A percentile compares a stretch with the other conserved stretches of the same genome.
These are phyloP conservation scores for Collybia nuda DNA, from an alignment of 768 basidiomycete genomes.

Conservation along the genomic window DNA sequence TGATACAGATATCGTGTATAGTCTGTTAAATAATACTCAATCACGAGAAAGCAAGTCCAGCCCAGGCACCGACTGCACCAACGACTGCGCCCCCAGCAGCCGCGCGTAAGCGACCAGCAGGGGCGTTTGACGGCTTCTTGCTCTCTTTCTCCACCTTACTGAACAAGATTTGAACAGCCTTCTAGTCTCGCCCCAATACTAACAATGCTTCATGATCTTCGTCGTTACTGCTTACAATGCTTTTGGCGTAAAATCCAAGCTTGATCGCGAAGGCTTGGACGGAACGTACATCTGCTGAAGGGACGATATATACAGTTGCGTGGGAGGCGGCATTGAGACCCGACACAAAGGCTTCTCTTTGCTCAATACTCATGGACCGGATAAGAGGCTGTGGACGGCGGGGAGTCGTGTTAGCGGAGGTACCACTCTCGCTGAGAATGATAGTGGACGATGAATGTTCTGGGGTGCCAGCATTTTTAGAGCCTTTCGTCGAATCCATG, in stretches of 20 bases:
- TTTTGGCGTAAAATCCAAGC: slow-evolving; percentile 42
- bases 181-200: slow-evolving; percentile 51
- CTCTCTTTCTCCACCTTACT: slow-evolving; percentile 30
- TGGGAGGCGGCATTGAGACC: slow-evolving; percentile 39
- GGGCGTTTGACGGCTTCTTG: slow-evolving; percentile 11
- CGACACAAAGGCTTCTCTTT: slow-evolving; percentile 51
- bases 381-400: slow-evolving; percentile 25
- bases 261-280: slow-evolving; percentile 40
- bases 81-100: slow-evolving; percentile 60
- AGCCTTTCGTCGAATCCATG: slow-evolving; percentile 17
- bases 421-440: not conserved
- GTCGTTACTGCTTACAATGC: slow-evolving; percentile 35
- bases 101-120: slow-evolving; percentile 27
- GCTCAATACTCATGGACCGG: slow-evolving; percentile 51
- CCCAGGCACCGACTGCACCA: slow-evolving; percentile 60
- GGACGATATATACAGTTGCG: slow-evolving; percentile 51
- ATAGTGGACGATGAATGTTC: slow-evolving; percentile 1
- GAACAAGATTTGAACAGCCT: slow-evolving; percentile 40
- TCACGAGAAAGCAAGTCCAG: slow-evolving; percentile 53
- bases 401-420: slow-evolving; percentile 13
- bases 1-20: no score
- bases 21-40: not conserved
- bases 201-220: slow-evolving; percentile 42
- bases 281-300: slow-evolving; percentile 40
- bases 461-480: slow-evolving; percentile 11